phyloP scores from a whole-genome alignment of 441 rosid genomes.

The Aquilaria agallochum region DNA sequence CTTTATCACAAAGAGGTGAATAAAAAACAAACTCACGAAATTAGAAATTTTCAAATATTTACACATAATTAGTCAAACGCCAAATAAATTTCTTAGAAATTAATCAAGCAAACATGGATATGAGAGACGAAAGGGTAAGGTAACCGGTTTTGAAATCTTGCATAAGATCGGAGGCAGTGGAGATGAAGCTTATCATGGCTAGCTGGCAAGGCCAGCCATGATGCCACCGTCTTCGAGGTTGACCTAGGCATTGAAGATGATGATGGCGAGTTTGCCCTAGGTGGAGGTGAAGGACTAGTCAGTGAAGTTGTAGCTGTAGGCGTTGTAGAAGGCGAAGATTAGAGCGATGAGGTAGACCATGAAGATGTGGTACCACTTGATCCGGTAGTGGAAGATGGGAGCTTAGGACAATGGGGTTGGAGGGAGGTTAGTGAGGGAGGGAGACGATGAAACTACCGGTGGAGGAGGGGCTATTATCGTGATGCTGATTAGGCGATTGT shows the following conservation, averaged over 20 bases:
- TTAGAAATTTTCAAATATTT: no score
- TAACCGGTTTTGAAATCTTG: slow-evolving; percentile 96
- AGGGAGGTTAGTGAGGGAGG: no score
- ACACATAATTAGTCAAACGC: slow-evolving; percentile 28
- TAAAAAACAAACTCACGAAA: no score
- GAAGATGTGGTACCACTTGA: slow-evolving; percentile 71
- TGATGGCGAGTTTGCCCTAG: slow-evolving; percentile 78
- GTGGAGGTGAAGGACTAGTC: slow-evolving; percentile 94
- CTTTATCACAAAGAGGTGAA: no score
- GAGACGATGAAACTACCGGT: no score
- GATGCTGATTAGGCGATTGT: no score
- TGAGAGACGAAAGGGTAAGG: slow-evolving; percentile 77
- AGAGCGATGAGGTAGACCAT: slow-evolving; percentile 31
- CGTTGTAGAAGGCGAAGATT: no score
- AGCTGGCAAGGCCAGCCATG: slow-evolving; percentile 72
- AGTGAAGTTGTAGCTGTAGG: slow-evolving; percentile 69
- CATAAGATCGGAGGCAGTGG: slow-evolving; percentile 52
- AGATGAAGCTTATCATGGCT: slow-evolving; percentile 65
- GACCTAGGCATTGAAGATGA: slow-evolving; percentile 73
- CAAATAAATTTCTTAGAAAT: slow-evolving; percentile 70
- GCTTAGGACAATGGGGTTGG: no score
- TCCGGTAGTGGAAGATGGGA: slow-evolving; percentile 47
- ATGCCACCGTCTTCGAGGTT: slow-evolving; percentile 63
- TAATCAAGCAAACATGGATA: slow-evolving; percentile 80
- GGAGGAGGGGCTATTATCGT: no score